Base-by-base conservation (phyloP, 257 asterid genomes). In the Gardenia jasminoides region DNA sequence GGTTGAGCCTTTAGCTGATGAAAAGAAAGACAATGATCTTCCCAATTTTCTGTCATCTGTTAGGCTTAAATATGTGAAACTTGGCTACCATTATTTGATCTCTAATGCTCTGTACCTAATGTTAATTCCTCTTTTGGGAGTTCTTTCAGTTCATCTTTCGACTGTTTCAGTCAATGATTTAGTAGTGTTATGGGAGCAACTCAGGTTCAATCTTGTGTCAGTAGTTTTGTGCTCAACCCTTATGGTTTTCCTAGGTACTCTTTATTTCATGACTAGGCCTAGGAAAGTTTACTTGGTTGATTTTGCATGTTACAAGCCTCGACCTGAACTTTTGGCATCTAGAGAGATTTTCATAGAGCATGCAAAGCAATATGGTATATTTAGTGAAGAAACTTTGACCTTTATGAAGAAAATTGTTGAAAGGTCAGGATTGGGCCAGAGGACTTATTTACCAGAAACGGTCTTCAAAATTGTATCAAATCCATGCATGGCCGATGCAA, bases 281-380 rank as follows among this genome's bases (percentile, higher is more conserved):
- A 82, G 94, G 30, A 85, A 82, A 28, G 86, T 89, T 17, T 91
- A 85, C 85, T 74, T 92, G 7, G 87, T 92, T 0, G 91, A 92
- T 81, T 92, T 92, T 74, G 88, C 93, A 0, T 91, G 97, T 82
- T 91, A 88, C 88, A 91, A 92, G 82, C 92, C 97, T 0, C 48
- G 24, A 1, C 80, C 83, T 0, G 85, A 85, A 19, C 68, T 81
- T 4, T 85, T 83, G 89, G 91, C 90, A 41, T 64, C 88, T 31
- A 88, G 80, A 22, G 93, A 88, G 74, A 7, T 84, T 16, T 89
- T 88, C 68, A 72, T 89, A 85, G 93, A 89, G 24, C 73, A 81
- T n/a, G 88, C 94, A 0, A 56, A 43, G 3, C 39, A 30, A 7
- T 89, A 86, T 0, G 84, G 84, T 17, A 20, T 2, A 10, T 92